Conservation (phyloP, 192 early-diverging fungal species). For the Umbelopsis isabellina region DNA sequence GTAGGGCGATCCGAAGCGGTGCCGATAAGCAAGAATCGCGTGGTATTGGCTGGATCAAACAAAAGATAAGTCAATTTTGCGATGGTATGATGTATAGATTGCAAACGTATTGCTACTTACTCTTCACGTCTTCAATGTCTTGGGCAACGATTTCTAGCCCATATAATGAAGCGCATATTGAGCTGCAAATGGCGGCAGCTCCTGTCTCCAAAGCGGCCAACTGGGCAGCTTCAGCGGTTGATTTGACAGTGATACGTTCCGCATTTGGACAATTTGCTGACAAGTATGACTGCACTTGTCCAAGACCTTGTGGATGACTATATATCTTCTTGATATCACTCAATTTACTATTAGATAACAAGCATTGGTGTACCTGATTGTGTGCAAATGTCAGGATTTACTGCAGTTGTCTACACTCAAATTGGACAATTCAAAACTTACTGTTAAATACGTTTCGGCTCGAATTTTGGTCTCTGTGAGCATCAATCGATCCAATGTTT, state of each 20-base stretch:
- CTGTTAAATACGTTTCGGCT: conserved; percentile 78
- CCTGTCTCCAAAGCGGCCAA: conserved; percentile 74
- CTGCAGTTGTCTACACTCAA: neutral
- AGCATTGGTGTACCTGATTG: conserved; percentile 71
- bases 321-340: conserved; percentile 79
- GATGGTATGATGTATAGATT: too few species aligned
- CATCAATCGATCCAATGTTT: conserved; percentile 83
- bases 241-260: conserved; percentile 72
- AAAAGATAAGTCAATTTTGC: neutral
- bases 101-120: too few species aligned
- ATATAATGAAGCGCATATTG: conserved; percentile 79
- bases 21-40: conserved; percentile 90
- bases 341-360: conserved; percentile 72
- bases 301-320: conserved; percentile 66
- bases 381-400: neutral
- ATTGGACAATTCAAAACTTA: conserved; percentile 14
- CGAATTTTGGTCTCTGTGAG: conserved; percentile 68
- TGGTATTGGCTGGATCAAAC: conserved; percentile 72
- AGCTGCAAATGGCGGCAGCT: conserved; percentile 82
- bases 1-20: conserved; percentile 68
- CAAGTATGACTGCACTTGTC: conserved; percentile 81
- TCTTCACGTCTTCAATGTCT: conserved; percentile 78
- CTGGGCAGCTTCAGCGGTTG: conserved; percentile 89
- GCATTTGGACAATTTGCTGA: conserved; percentile 71
- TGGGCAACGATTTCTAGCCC: conserved; percentile 73